Evolutionary conservation across 495 filamentous ascomycete species (phyloP).

Genomic region (Talaromyces nanjingensis): DNA sequence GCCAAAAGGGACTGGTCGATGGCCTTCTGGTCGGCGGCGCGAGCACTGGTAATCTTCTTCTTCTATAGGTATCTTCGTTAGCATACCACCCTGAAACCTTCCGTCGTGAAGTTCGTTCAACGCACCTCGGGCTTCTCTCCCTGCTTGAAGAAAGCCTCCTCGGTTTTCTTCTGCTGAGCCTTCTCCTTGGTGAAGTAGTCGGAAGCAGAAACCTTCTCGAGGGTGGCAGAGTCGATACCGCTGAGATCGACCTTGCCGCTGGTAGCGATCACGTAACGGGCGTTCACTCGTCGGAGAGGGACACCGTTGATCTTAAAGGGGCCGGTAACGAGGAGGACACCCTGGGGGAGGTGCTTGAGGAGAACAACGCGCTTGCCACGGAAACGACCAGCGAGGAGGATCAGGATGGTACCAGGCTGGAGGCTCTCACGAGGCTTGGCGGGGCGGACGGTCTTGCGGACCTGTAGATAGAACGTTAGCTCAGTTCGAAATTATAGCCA

Average conservation of each 20-base stretch:
- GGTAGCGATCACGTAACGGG: conserved; percentile 98
- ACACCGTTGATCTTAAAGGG: conserved; percentile 99
- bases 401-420: conserved; percentile 87
- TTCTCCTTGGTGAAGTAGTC: conserved; percentile 97
- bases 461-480: conserved; percentile 43
- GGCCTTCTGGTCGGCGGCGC: conserved; percentile 93
- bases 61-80: conserved; percentile 53
- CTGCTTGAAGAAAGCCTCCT: conserved; percentile 96
- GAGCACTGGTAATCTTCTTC: conserved; percentile 83
- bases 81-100: not conserved
- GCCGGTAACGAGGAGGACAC: conserved; percentile 96
- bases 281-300: conserved; percentile 93
- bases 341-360: conserved; percentile 92
- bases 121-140: conserved; percentile 93
- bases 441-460: conserved; percentile 87
- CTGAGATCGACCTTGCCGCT: conserved; percentile 79
- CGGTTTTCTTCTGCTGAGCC: conserved; percentile 83
- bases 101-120: conserved; percentile 15
- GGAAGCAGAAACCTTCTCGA: conserved; percentile 75
- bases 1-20: conserved; percentile 88
- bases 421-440: conserved; percentile 80
- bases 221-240: conserved; percentile 71
- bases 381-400: conserved; percentile 99
- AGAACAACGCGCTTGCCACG: conserved; percentile 99
- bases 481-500: not conserved